Evolutionary conservation across 225 moss, liverwort and hornwort genomes (phyloP).

Genomic region (Marchantia paleacea): DNA sequence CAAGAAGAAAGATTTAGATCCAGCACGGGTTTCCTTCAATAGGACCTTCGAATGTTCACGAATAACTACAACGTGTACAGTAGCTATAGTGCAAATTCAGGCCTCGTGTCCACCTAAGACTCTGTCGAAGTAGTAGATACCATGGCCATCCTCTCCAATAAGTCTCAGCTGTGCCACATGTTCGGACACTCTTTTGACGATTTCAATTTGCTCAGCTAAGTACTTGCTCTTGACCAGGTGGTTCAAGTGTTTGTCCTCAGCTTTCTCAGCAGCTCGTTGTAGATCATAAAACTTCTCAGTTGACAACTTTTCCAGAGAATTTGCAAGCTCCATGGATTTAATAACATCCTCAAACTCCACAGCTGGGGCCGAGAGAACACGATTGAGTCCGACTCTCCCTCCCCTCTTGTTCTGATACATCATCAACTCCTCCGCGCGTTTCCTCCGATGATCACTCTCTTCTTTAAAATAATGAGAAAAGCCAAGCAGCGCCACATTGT

Average conservation of each 20-base stretch:
- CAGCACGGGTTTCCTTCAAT: too few relatives aligned
- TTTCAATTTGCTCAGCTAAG: conserved; percentile 50
- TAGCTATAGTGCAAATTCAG: neutral
- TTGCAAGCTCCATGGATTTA: conserved; percentile 61
- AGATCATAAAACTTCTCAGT: conserved; percentile 62
- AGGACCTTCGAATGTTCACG: too few relatives aligned
- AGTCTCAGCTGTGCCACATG: conserved; percentile 59
- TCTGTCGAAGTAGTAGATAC: conserved; percentile 65
- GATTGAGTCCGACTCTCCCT: conserved; percentile 56
- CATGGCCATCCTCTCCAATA: conserved; percentile 62
- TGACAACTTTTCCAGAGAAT: conserved; percentile 57
- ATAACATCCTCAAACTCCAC: conserved; percentile 58
- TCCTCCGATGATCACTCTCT: conserved; percentile 57
- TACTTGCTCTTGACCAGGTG: conserved; percentile 8
- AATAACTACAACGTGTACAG: too few relatives aligned
- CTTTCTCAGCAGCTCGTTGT: conserved; percentile 25
- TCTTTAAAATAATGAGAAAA: conserved; percentile 57
- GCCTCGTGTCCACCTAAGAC: conserved; percentile 37
- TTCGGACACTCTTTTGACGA: conserved; percentile 58
- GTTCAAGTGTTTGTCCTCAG: conserved; percentile 1
- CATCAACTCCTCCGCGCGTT: conserved; percentile 69
- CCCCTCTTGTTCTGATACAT: conserved; percentile 66
- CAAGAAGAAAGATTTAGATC: too few relatives aligned
- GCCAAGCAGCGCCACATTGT: conserved; percentile 64
- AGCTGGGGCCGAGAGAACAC: conserved; percentile 43